A percentile compares a stretch with the other conserved stretches of the same genome.
phyloP scores from a whole-genome alignment of 495 filamentous ascomycete genomes.

The Terfezia claveryi region DNA sequence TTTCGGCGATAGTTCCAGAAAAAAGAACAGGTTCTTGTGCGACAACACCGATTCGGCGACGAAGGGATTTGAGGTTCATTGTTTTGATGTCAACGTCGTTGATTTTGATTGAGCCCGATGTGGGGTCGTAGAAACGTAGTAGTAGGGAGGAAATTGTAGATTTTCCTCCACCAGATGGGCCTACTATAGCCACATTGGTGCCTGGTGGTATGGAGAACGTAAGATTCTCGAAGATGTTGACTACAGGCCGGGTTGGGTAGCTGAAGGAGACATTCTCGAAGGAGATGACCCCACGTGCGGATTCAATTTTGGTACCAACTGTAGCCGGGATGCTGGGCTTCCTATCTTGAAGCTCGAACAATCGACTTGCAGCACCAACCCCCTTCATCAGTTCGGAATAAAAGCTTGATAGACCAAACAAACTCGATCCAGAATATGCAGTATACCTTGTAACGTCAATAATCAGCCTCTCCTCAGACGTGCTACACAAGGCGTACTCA shows the following conservation, averaged over 20 bases:
- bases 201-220: slow-evolving; percentile 81
- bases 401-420: slow-evolving; percentile 86
- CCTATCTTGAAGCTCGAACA: slow-evolving; percentile 92
- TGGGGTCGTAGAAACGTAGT: slow-evolving; percentile 76
- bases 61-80: slow-evolving; percentile 88
- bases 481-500: slow-evolving; percentile 25
- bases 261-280: slow-evolving; percentile 71
- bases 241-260: slow-evolving; percentile 77
- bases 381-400: slow-evolving; percentile 99
- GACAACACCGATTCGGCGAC: slow-evolving; percentile 83
- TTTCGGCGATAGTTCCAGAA: slow-evolving; percentile 86
- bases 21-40: slow-evolving; percentile 91
- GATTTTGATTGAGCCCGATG: slow-evolving; percentile 53
- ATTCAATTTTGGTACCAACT: slow-evolving; percentile 48
- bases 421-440: slow-evolving; percentile 28
- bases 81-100: slow-evolving; percentile 59
- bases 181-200: slow-evolving; percentile 87
- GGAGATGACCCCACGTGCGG: slow-evolving; percentile 65
- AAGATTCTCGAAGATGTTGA: slow-evolving; percentile 71
- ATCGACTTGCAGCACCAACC: slow-evolving; percentile 76
- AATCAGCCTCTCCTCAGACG: not conserved
- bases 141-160: slow-evolving; percentile 77
- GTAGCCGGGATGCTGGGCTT: slow-evolving; percentile 70
- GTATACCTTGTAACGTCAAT: slow-evolving; percentile 14
- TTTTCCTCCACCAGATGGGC: slow-evolving; percentile 85